These are phyloP conservation scores for Candida fluviatilis DNA, from an alignment of 805 yeast genomes.

Conservation along the genomic window DNA sequence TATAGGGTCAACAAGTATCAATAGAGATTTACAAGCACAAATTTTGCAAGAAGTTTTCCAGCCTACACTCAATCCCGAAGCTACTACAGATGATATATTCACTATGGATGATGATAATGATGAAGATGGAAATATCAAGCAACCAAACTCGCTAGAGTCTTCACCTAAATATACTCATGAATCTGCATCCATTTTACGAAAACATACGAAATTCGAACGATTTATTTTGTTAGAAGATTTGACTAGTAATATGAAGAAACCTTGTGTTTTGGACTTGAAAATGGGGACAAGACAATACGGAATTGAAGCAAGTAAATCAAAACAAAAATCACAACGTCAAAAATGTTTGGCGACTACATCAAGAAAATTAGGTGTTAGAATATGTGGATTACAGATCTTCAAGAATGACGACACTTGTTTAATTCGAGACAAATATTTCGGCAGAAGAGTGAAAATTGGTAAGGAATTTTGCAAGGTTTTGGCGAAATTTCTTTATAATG, in stretches of 20 bases:
- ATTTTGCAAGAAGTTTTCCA: conserved; percentile 36
- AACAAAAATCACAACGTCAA: conserved; percentile 71
- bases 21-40: conserved; percentile 36
- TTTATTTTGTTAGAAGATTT: conserved; percentile 88
- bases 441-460: conserved; percentile 71
- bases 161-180: conserved; percentile 1
- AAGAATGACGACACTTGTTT: conserved; percentile 40
- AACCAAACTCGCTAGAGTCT: background rate
- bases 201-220: conserved; percentile 62
- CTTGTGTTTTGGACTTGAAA: conserved; percentile 91
- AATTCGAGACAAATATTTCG: conserved; percentile 87
- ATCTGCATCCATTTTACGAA: conserved; percentile 15
- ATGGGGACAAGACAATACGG: conserved; percentile 99
- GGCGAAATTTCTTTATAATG: conserved; percentile 78
- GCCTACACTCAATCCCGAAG: conserved; percentile 14
- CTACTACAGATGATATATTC: conserved; percentile 33
- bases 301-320: conserved; percentile 73
- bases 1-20: conserved; percentile 31
- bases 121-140: conserved; percentile 3
- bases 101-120: conserved; percentile 42
- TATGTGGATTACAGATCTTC: conserved; percentile 87
- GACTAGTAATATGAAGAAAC: conserved; percentile 74
- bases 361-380: conserved; percentile 76
- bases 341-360: conserved; percentile 85
- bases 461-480: conserved; percentile 72